phyloP scores from a whole-genome alignment of 2,329 filamentous ascomycete species.

The Apiospora phragmitis region DNA sequence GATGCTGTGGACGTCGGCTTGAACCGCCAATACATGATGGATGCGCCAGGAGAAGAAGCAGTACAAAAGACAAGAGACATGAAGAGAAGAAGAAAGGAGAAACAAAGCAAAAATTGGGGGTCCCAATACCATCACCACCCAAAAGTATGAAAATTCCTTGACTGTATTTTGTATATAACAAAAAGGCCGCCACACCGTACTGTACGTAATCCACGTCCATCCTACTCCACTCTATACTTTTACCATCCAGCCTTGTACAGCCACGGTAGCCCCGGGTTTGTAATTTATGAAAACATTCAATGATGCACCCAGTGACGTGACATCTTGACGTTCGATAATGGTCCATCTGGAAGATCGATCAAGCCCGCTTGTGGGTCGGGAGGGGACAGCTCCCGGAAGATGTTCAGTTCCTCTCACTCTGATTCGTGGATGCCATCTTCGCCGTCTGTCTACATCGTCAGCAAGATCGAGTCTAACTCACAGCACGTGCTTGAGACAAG shows the following conservation, averaged over 20 bases:
- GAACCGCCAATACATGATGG: not conserved
- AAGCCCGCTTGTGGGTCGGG: not conserved
- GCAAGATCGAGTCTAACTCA: no score
- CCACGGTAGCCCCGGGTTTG: not conserved
- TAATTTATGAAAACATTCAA: not conserved
- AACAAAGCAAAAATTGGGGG: not conserved
- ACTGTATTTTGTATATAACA: not conserved
- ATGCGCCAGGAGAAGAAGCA: not conserved
- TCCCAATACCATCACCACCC: not conserved
- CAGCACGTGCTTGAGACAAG: not conserved
- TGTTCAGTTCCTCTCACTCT: not conserved
- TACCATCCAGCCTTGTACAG: not conserved
- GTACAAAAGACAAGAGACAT: not conserved
- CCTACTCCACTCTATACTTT: not conserved
- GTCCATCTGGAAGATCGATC: not conserved
- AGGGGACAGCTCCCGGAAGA: not conserved
- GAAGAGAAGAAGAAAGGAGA: not conserved
- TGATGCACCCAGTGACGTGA: not conserved
- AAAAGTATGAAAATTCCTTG: conserved; percentile 1
- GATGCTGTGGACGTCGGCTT: not conserved
- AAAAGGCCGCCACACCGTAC: not conserved
- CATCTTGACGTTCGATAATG: not conserved
- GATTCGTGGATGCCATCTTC: not conserved
- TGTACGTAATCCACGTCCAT: not conserved
- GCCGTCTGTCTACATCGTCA: not conserved